These are phyloP conservation scores for Inga leiocalycina DNA, from an alignment of 306 rosid species.

Conservation along the genomic window DNA sequence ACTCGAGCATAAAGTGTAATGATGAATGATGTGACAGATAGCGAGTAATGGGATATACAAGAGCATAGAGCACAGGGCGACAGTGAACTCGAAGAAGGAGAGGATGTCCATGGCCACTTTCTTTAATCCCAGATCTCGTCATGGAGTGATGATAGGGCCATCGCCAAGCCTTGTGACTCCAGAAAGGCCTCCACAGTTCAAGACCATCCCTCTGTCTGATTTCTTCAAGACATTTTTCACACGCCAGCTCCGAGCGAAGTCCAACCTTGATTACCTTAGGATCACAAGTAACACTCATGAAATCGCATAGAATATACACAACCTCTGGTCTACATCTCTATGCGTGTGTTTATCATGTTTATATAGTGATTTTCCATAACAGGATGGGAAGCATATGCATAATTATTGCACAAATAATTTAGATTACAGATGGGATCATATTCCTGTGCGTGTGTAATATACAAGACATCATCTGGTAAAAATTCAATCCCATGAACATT, in stretches of 20 bases:
- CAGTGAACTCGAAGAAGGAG: slow-evolving; percentile 1
- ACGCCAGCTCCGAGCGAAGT: neutral
- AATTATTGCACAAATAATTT: neutral
- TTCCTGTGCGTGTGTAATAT: neutral
- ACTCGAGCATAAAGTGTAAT: no score
- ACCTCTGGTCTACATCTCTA: neutral
- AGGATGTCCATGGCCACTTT: neutral
- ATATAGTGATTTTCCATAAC: neutral
- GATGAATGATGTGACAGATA: neutral
- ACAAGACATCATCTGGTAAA: neutral
- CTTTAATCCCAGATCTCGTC: neutral
- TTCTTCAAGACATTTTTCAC: neutral
- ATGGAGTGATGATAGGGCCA: neutral
- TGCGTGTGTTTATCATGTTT: neutral
- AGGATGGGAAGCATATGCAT: neutral
- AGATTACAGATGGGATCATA: neutral
- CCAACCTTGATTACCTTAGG: neutral
- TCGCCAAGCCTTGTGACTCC: neutral
- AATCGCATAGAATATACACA: neutral
- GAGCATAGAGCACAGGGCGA: neutral
- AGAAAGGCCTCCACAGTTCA: neutral
- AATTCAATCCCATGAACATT: neutral
- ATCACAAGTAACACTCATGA: neutral
- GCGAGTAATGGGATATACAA: neutral
- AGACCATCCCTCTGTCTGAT: neutral